phyloP scores from a whole-genome alignment of 352 stramenopile genomes.

The Pythium myriotylum region DNA sequence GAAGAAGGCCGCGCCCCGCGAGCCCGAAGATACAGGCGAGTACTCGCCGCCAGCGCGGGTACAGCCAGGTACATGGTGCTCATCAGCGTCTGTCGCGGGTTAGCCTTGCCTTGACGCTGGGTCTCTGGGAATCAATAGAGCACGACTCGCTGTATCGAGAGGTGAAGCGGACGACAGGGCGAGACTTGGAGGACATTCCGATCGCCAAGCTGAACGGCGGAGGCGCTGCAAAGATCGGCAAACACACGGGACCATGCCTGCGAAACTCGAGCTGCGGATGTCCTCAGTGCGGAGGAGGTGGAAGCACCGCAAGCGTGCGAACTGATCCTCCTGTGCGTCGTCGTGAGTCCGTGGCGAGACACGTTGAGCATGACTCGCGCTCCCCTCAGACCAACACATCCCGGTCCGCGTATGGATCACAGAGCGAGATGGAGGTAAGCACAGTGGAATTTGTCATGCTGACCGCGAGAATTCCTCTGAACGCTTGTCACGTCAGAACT shows the following conservation, averaged over 20 bases:
- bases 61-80: conserved; percentile 54
- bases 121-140: conserved; percentile 35
- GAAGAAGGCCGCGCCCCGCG: conserved; percentile 38
- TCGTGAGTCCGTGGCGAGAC: conserved; percentile 34
- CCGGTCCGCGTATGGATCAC: conserved; percentile 16
- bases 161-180: conserved; percentile 77
- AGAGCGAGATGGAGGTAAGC: conserved; percentile 69
- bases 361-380: conserved; percentile 30
- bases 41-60: conserved; percentile 33
- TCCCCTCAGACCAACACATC: conserved; percentile 32
- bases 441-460: conserved; percentile 1
- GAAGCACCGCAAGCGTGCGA: conserved; percentile 14
- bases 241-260: conserved; percentile 55
- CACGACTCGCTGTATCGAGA: conserved; percentile 82
- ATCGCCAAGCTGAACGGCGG: conserved; percentile 40
- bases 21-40: conserved; percentile 25
- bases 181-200: conserved; percentile 65
- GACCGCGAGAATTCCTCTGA: not conserved
- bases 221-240: conserved; percentile 14
- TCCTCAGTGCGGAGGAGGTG: conserved; percentile 46
- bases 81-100: no score
- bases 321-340: conserved; percentile 37
- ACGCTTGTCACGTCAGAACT: conserved; percentile 40
- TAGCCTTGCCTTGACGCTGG: not conserved
- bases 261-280: conserved; percentile 75